Base-by-base conservation (phyloP, 2,329 filamentous ascomycete species). In the Penicillium rolfsii region DNA sequence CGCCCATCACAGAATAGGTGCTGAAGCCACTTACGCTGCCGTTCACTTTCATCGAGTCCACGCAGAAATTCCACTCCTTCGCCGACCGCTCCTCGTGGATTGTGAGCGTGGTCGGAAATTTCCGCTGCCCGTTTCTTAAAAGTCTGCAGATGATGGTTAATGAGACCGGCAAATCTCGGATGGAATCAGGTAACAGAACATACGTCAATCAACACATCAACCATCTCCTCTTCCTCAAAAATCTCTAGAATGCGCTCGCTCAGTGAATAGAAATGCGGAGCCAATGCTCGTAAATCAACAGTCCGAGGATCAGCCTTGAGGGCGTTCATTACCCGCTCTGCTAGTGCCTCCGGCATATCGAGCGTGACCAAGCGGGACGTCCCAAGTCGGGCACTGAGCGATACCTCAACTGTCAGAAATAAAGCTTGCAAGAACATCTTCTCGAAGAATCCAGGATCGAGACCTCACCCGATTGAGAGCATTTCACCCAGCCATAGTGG, bases 401-500 rank as follows among this genome's bases (percentile, higher is more conserved):
- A n/a, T n/a, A 26, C 2, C 26, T 9, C 59, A 53, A 43, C n/a
- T 14, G 52, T 61, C 50, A 63, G 43, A 19, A 35, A 53, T n/a
- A 14, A 8, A 45, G 11, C 26, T 35, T 43, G 35, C 19, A 30
- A 24, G 16, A 2, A 1, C 19, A 6, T 19, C 40, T 43, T 24
- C 1, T 30, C 8, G 14, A 52, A 46, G 14, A 30, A 19, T 40
- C 53, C 5, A 40, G 24, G 22, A n/a, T 14, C 19, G 26, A 22
- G 14, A 48, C 59, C 71, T 68, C 75, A 83, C 82, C 81, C 77
- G 56, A 77, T 79, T 11, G 78, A 79, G 55, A 99, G 90, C 85
- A 97, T 94, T 77, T 97, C 91, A 67, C 90, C 93, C 12, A 99
- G 87, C 95, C 95, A 99, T 67, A 98, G 84, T 1, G 95, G 95